phyloP scores from a whole-genome alignment of 2,329 filamentous ascomycete species.

The Colletotrichum karsti region DNA sequence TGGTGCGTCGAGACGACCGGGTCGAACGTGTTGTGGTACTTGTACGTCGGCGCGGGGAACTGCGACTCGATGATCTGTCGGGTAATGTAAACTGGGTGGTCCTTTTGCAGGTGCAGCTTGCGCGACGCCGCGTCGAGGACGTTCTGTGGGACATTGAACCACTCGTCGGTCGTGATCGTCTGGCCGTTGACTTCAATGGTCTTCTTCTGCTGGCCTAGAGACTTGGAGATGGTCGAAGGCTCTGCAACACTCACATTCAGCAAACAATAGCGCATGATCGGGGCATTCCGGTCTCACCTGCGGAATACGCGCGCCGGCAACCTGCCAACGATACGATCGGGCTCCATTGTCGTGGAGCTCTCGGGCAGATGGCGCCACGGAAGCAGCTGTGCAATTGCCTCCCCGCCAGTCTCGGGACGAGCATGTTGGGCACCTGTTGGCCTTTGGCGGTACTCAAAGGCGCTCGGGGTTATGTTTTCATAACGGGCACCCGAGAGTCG shows the following conservation, averaged over 20 bases:
- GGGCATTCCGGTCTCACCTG: slow-evolving; percentile 29
- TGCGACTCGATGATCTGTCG: slow-evolving; percentile 90
- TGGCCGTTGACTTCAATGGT: slow-evolving; percentile 68
- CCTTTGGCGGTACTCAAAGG: slow-evolving; percentile 9
- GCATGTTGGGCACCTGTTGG: not conserved
- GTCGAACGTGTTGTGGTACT: slow-evolving; percentile 79
- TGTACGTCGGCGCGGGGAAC: slow-evolving; percentile 78
- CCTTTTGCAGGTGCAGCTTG: slow-evolving; percentile 85
- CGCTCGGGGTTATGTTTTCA: not conserved
- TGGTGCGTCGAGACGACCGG: slow-evolving; percentile 86
- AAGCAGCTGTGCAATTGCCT: slow-evolving; percentile 25
- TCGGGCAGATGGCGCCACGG: slow-evolving; percentile 7
- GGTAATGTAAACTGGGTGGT: slow-evolving; percentile 92
- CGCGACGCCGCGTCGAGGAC: slow-evolving; percentile 80
- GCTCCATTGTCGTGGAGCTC: not conserved
- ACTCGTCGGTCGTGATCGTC: slow-evolving; percentile 75
- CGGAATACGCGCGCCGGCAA: slow-evolving; percentile 31
- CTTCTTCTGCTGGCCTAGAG: slow-evolving; percentile 34
- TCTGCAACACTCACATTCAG: slow-evolving; percentile 11
- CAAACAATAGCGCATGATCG: not conserved
- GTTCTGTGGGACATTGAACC: slow-evolving; percentile 84
- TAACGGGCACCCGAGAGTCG: not conserved
- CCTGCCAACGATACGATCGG: slow-evolving; percentile 4
- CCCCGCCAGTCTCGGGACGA: slow-evolving; percentile 20
- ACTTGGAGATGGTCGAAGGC: not conserved